These are phyloP conservation scores for Iberis pinnata DNA, from an alignment of 345 rosid species.

Conservation along the genomic window DNA sequence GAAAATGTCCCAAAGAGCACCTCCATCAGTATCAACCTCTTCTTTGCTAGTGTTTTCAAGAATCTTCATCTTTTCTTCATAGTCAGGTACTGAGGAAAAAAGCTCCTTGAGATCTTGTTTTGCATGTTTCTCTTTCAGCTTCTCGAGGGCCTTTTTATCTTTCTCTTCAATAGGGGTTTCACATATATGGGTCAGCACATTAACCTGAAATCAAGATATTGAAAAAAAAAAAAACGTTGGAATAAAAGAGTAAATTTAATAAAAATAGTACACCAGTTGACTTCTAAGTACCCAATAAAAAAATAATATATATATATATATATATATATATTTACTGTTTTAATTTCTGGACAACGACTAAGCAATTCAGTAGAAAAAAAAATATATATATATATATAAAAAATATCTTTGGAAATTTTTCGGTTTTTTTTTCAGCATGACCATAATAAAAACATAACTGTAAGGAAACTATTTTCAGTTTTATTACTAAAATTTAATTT, in stretches of 20 bases:
- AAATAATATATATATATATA: too few species aligned
- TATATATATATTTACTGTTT: too few species aligned
- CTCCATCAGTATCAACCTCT: slow-evolving; percentile 30
- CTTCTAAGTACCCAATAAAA: not conserved
- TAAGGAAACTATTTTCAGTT: not conserved
- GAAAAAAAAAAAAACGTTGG: not conserved
- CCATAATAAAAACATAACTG: not conserved
- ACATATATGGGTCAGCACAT: slow-evolving; percentile 54
- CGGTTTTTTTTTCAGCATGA: not conserved
- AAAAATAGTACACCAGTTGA: too few species aligned
- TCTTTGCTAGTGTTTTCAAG: not conserved
- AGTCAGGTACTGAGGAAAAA: slow-evolving; percentile 24
- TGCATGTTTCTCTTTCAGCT: slow-evolving; percentile 38
- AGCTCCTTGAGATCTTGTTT: slow-evolving; percentile 54
- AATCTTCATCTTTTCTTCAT: slow-evolving; percentile 12
- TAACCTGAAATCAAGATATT: slow-evolving; percentile 60
- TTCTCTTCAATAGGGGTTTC: slow-evolving; percentile 28
- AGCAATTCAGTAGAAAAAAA: too few species aligned
- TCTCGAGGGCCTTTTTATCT: slow-evolving; percentile 15
- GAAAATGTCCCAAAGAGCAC: slow-evolving; percentile 78
- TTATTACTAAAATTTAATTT: too few species aligned
- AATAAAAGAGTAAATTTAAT: not conserved
- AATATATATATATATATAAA: too few species aligned
- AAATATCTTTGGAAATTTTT: not conserved
- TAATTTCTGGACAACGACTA: too few species aligned